Percentiles rank a stretch among this genome's conserved stretches.
Evolutionary conservation across 352 stramenopile genomes (phyloP).

Genomic region (Pythium dissotocum): DNA sequence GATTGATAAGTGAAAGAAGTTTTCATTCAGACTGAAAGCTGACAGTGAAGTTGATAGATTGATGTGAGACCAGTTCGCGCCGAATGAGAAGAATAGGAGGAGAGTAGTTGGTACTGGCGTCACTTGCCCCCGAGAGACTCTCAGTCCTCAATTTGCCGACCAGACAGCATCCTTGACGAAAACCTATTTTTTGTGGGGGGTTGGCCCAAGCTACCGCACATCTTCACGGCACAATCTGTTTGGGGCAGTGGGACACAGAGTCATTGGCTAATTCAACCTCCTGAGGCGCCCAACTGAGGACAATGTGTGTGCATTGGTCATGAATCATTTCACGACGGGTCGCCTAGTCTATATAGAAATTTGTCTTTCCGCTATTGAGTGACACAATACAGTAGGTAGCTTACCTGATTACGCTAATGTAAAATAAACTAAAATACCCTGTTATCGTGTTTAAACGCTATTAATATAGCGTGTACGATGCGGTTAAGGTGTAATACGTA

Average conservation of each 20-base stretch:
- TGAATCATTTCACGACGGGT: constrained; percentile 3
- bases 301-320: constrained; percentile 5
- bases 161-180: constrained; percentile 4
- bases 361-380: constrained; percentile 2
- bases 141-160: constrained; percentile 3
- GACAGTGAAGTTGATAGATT: no score
- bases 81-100: neutral
- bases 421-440: no score
- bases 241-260: constrained; percentile 5
- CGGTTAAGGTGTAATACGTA: neutral
- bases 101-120: no score
- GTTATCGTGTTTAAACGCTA: no score
- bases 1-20: neutral
- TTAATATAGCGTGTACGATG: no score
- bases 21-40: no score
- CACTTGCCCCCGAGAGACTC: neutral
- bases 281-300: neutral
- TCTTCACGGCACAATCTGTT: constrained; percentile 4
- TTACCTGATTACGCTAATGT: neutral
- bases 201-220: constrained; percentile 4
- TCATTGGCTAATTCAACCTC: constrained; percentile 1
- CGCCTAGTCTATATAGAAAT: neutral
- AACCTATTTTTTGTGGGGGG: neutral
- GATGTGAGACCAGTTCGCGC: no score
- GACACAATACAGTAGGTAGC: neutral